These are phyloP conservation scores for Fagopyrum homotropicum DNA, from an alignment of 148 eudicot species.

Conservation along the genomic window DNA sequence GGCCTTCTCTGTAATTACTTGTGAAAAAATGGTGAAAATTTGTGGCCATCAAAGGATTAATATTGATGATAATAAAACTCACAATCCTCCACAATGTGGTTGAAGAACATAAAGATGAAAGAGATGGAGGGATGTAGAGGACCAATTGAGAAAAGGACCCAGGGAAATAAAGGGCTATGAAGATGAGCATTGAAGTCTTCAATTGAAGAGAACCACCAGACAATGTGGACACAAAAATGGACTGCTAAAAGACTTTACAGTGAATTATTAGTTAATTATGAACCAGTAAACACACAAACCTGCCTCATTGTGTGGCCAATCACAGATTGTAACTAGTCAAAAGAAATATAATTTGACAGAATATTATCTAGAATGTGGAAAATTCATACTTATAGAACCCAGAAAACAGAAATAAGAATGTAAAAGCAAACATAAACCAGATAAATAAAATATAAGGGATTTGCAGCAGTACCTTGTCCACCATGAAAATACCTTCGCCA, in stretches of 20 bases:
- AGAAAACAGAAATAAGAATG: neutral
- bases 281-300: neutral
- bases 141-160: constrained; percentile 1
- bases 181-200: neutral
- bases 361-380: neutral
- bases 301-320: neutral
- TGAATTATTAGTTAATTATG: neutral
- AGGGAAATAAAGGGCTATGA: neutral
- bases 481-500: constrained; percentile 74
- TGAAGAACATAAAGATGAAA: constrained; percentile 12
- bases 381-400: neutral
- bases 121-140: constrained; percentile 12
- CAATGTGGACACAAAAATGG: constrained; percentile 1
- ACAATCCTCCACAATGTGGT: constrained; percentile 18
- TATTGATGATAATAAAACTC: constrained; percentile 22
- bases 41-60: constrained; percentile 21
- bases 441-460: neutral
- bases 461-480: constrained; percentile 59
- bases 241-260: constrained; percentile 4
- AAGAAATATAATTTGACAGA: constrained; percentile 3
- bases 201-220: neutral
- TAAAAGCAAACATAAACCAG: neutral
- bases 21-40: constrained; percentile 13
- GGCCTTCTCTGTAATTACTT: no score
- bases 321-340: neutral